phyloP scores from a whole-genome alignment of 768 basidiomycete species.

The Suillus discolor region DNA sequence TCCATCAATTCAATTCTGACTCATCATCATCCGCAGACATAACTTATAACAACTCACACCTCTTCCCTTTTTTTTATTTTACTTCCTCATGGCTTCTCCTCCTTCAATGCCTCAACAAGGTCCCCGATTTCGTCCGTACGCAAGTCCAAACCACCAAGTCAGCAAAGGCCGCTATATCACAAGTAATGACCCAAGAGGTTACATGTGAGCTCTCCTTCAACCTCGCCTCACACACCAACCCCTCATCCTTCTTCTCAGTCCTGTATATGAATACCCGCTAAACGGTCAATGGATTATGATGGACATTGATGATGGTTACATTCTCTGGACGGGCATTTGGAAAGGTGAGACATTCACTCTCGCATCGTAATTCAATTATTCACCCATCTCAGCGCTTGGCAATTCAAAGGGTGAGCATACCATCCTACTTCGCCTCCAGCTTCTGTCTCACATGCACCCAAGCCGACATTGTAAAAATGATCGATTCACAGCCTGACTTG shows the following conservation, averaged over 20 bases:
- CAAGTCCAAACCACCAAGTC: conserved; percentile 77
- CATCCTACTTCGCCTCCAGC: conserved; percentile 12
- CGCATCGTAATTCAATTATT: conserved; percentile 4
- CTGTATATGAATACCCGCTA: conserved; percentile 88
- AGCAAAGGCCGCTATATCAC: conserved; percentile 89
- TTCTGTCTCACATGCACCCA: conserved; percentile 20
- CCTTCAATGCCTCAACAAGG: conserved; percentile 26
- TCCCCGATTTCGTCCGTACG: conserved; percentile 64
- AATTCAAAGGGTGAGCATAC: conserved; percentile 76
- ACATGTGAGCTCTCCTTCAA: conserved; percentile 60
- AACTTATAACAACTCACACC: conserved; percentile 22
- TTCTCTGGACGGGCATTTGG: conserved; percentile 94
- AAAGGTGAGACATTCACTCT: conserved; percentile 57
- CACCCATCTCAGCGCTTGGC: conserved; percentile 60
- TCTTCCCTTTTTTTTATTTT: conserved; percentile 4
- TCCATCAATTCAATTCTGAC: conserved; percentile 30
- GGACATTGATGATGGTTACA: conserved; percentile 92
- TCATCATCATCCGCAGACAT: conserved; percentile 16
- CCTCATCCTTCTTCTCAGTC: conserved; percentile 40
- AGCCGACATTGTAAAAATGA: conserved; percentile 94
- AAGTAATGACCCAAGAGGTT: conserved; percentile 85
- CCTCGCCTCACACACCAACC: background rate
- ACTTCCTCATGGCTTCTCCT: conserved; percentile 25
- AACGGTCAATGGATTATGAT: conserved; percentile 96
- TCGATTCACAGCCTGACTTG: conserved; percentile 88